phyloP scores from a whole-genome alignment of 2,329 filamentous ascomycete genomes.

The Chrysoporthe cubensis region DNA sequence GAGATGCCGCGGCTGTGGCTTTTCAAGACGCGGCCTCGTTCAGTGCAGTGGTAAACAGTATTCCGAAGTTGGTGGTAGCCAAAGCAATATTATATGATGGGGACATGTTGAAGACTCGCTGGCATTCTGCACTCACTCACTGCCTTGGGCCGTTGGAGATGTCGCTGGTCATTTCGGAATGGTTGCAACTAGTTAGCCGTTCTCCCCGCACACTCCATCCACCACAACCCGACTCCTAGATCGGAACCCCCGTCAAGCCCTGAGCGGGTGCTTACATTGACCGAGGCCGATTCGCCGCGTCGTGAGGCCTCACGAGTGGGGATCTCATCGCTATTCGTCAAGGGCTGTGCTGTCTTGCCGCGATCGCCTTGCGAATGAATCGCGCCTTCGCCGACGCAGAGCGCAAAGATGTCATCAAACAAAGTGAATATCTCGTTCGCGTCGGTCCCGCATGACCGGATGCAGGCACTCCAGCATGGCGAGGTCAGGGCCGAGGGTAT shows the following conservation, averaged over 20 bases:
- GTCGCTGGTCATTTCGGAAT: not conserved
- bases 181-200: not conserved
- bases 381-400: not conserved
- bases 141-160: not conserved
- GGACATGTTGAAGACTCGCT: too few species aligned
- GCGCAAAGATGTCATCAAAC: not conserved
- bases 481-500: constrained; percentile 37
- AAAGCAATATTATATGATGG: too few species aligned
- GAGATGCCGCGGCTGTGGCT: not conserved
- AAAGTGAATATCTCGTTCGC: constrained; percentile 15
- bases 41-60: too few species aligned
- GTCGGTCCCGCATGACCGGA: constrained; percentile 31
- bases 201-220: not conserved
- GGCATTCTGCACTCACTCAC: not conserved
- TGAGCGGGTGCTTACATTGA: not conserved
- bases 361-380: not conserved
- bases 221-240: not conserved
- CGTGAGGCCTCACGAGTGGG: not conserved
- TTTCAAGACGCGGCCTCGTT: too few species aligned
- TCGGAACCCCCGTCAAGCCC: not conserved
- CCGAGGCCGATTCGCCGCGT: not conserved
- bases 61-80: too few species aligned
- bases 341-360: not conserved
- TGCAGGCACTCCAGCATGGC: constrained; percentile 33
- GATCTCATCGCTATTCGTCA: not conserved